Base-by-base conservation (phyloP, 2,329 filamentous ascomycete species). In the Penicillium palitans region DNA sequence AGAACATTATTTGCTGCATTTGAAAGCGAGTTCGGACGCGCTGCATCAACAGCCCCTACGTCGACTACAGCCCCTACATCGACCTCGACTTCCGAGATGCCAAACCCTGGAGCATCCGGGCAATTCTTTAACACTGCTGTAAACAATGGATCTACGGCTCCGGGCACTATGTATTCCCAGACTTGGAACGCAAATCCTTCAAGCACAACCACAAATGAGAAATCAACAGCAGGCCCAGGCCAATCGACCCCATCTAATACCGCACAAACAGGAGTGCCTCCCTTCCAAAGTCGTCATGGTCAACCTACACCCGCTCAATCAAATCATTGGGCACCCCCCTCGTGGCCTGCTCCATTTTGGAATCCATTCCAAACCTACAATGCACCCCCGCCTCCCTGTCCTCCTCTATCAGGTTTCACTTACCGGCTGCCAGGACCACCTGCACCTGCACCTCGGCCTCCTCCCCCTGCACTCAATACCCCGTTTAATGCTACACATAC, bases 1-100 rank as follows among this genome's bases (percentile, higher is more conserved):
- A 69, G 70, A 48, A 73, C 74, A 9, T 60, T 79, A 19, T 74
- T 75, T 53, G 61, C 73, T 7, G 67, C 72, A 0, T 76, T 78
- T 47, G 73, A 76, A 55, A 59, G 65, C 15, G 74, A 75, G 47
- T 69, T 76, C 51, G 66, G 68, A 24, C 67, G 66, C 49, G 55
- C 53, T 57, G 53, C 31, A 45, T 57, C 24, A 48, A 53, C 47
- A 58, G 61, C 52, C 5, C 24, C 45, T 49, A 15, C 40, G 13
- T 37, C 51, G 9, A 52, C 13, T 29, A 53, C 47, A 58, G 61
- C 45, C 5, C 24, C 45, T 55, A 19, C 40, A 9, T 37, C 51
- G 17, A 52, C 13, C 27, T 42, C 52, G n/a, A 33, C 49, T 29
- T 42, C 60, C 15, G 46, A 56, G 17, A 48, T 40, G 31, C 42